Base-by-base conservation (phyloP, 202 grass and related monocot species). In the Schoenoplectus triqueter region DNA sequence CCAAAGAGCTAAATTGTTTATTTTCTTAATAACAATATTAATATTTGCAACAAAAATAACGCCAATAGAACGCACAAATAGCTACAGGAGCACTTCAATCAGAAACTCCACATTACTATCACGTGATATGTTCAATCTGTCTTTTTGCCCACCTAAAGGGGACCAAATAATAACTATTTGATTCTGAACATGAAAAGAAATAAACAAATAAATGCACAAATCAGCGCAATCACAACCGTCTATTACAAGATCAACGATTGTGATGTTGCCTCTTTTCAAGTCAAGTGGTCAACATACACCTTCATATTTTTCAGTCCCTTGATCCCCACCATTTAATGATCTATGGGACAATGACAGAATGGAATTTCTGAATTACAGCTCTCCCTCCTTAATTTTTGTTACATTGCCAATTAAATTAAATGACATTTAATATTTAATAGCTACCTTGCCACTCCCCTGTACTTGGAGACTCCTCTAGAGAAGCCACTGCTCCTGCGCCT, bases 401-500 rank as follows among this genome's bases (percentile, higher is more conserved):
- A 48, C 44, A 15, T 74, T 50, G 19, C 4, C 6, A 52, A 74
- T 11, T 68, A 19, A 73, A 55, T 55, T 75, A 40, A 55, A 22
- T 55, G 19, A 0, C 8, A 73, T 76, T 75, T 55, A 56, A 14
- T 76, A 14, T 54, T 31, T 11, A 81, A 61, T 73, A 87, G 54
- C 3, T 84, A 98, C 96, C 96, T 99, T 84, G 96, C 96, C 19
- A 99, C 96, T 21, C 96, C 96, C 66, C 96, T 87, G 88, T 96
- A 99, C 87, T 96, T 99, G 66, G 96, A 99, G 52, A 99, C 93
- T 2, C 93, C 96, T 73, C 96, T 94, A 14, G 96, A 95, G 88
- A 99, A 99, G 47, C 96, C 96, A 47, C 87, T 96, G 87, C 96
- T 99, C 79, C 93, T 88, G 65, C 96, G 91, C 82, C 96, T 84